phyloP scores from a whole-genome alignment of 2,329 filamentous ascomycete species.

The Arachnomyces sp. region DNA sequence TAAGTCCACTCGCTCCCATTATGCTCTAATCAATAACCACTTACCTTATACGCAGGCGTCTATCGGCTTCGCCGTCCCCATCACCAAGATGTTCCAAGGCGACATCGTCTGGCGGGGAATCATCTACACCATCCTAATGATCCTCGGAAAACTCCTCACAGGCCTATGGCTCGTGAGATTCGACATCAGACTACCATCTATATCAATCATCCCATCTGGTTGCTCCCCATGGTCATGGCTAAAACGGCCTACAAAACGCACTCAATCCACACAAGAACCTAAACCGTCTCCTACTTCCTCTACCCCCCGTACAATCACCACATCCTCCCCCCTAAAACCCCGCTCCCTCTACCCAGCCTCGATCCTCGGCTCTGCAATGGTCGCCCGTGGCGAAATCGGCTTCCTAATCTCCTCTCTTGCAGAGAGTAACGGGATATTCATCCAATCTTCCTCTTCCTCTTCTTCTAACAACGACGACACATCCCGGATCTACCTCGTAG shows the following conservation, averaged over 20 bases:
- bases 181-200: constrained; percentile 5
- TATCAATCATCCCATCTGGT: constrained; percentile 4
- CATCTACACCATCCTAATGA: constrained; percentile 66
- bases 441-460: not conserved
- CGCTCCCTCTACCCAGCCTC: constrained; percentile 59
- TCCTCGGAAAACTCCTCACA: constrained; percentile 53
- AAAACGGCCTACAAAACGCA: constrained; percentile 4
- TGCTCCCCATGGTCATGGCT: constrained; percentile 1
- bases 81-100: constrained; percentile 59
- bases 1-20: constrained; percentile 26
- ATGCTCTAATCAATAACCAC: not conserved
- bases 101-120: constrained; percentile 63
- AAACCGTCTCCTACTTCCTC: not conserved
- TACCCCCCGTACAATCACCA: not conserved
- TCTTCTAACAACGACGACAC: constrained; percentile 12
- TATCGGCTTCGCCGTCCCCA: constrained; percentile 72
- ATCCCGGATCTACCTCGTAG: constrained; percentile 44
- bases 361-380: constrained; percentile 63
- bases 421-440: constrained; percentile 46
- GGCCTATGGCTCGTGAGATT: constrained; percentile 51
- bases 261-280: no score
- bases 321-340: constrained; percentile 32
- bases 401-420: constrained; percentile 67
- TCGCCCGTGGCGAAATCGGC: constrained; percentile 71
- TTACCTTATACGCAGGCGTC: constrained; percentile 31